Evolutionary conservation across 2,329 filamentous ascomycete genomes (phyloP).

Genomic region (Claviceps cyperi): DNA sequence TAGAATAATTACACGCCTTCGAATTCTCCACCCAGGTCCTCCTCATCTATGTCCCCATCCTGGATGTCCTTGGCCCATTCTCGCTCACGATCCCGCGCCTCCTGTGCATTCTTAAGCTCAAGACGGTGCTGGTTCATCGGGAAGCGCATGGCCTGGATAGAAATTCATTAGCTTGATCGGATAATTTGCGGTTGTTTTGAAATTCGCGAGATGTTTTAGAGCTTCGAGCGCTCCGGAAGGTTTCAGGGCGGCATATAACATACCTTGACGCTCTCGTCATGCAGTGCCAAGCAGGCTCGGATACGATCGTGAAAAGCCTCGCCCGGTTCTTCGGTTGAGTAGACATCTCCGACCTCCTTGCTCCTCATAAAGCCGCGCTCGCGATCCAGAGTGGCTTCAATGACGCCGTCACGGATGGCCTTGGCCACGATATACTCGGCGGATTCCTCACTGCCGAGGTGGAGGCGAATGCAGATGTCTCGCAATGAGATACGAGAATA

Average conservation of each 20-base stretch:
- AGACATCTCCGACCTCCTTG: constrained; percentile 90
- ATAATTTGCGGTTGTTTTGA: not conserved
- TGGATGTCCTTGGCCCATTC: constrained; percentile 99
- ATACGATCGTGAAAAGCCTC: constrained; percentile 98
- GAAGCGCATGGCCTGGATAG: constrained; percentile 77
- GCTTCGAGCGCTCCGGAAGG: not conserved
- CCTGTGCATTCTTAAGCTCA: constrained; percentile 94
- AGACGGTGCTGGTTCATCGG: constrained; percentile 98
- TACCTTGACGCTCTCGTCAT: constrained; percentile 98
- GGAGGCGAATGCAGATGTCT: constrained; percentile 91
- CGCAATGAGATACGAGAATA: constrained; percentile 95
- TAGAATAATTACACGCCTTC: constrained; percentile 63
- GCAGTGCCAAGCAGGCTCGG: constrained; percentile 73
- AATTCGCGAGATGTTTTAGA: too few species aligned
- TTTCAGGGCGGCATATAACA: constrained; percentile 11
- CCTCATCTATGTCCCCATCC: constrained; percentile 91
- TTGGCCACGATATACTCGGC: constrained; percentile 99
- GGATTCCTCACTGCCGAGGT: constrained; percentile 88
- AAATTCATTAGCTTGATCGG: constrained; percentile 7
- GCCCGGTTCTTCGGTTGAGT: constrained; percentile 86
- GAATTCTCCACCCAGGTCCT: constrained; percentile 90
- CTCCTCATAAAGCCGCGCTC: constrained; percentile 98
- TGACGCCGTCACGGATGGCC: constrained; percentile 92
- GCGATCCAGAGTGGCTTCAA: constrained; percentile 86
- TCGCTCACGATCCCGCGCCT: constrained; percentile 89